phyloP scores from a whole-genome alignment of 495 filamentous ascomycete genomes.

The Xylona heveae region DNA sequence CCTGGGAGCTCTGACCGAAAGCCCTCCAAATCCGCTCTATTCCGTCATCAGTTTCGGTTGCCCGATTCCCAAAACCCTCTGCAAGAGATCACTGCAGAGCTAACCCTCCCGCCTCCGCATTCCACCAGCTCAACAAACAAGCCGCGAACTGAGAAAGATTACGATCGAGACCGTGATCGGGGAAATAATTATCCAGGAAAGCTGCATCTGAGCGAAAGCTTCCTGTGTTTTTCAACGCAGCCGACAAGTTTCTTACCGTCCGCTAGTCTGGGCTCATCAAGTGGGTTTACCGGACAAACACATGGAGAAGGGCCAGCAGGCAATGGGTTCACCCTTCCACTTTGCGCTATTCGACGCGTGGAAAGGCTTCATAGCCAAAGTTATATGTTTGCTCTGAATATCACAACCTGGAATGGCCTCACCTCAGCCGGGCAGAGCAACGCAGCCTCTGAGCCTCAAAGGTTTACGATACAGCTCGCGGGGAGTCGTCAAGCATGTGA shows the following conservation, averaged over 20 bases:
- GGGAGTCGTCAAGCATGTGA: constrained; percentile 80
- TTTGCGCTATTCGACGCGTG: constrained; percentile 77
- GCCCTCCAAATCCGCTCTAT: constrained; percentile 79
- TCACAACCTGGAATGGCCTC: constrained; percentile 89
- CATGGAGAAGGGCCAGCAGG: constrained; percentile 82
- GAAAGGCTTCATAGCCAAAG: constrained; percentile 81
- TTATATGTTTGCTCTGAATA: constrained; percentile 75
- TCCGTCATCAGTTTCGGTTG: constrained; percentile 90
- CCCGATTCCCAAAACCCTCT: constrained; percentile 78
- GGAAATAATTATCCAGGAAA: constrained; percentile 84
- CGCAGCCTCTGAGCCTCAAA: constrained; percentile 36
- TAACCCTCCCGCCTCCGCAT: constrained; percentile 51
- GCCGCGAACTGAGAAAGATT: constrained; percentile 27
- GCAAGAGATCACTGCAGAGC: constrained; percentile 88
- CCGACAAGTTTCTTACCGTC: constrained; percentile 67
- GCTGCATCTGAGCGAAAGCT: constrained; percentile 82
- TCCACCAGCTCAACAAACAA: constrained; percentile 9
- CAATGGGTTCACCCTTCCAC: constrained; percentile 89
- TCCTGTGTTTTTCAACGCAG: constrained; percentile 88
- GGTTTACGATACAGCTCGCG: constrained; percentile 73
- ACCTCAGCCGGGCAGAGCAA: constrained; percentile 24
- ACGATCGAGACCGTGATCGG: constrained; percentile 32
- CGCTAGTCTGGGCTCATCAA: constrained; percentile 52
- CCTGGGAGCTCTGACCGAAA: constrained; percentile 38
- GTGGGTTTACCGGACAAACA: constrained; percentile 66